Percentiles rank a stretch among this genome's conserved stretches.
Conservation (phyloP, 805 yeast species). For the Huiozyma sinensis region DNA sequence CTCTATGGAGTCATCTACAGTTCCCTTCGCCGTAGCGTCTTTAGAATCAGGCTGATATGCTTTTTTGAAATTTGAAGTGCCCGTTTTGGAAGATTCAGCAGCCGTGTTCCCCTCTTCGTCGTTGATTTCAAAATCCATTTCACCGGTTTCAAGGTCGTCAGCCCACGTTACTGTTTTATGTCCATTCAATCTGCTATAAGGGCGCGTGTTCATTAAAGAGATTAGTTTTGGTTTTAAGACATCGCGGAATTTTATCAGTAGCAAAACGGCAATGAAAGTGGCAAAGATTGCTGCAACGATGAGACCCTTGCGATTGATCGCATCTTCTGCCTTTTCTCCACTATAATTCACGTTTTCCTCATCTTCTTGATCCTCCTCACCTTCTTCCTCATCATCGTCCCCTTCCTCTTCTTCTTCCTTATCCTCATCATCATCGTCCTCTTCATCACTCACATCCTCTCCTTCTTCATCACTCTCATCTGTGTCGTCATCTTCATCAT, state of each 20-base stretch:
- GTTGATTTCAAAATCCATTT: conserved; percentile 14
- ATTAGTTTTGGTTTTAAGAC: too few relatives aligned
- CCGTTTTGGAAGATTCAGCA: neutral
- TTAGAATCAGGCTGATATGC: too few relatives aligned
- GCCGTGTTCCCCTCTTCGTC: neutral
- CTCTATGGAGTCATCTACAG: too few relatives aligned
- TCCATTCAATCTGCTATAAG: conserved; percentile 8
- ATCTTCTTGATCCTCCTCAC: neutral
- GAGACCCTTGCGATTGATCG: neutral
- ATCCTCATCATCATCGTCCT: conserved; percentile 3
- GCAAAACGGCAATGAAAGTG: too few relatives aligned
- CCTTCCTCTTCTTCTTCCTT: conserved; percentile 5
- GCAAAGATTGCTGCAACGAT: too few relatives aligned
- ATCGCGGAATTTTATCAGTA: too few relatives aligned
- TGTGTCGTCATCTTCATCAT: conserved; percentile 37
- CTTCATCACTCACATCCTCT: conserved; percentile 7
- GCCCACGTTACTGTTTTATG: conserved; percentile 32
- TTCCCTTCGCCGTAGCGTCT: too few relatives aligned
- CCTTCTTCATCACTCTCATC: conserved; percentile 34
- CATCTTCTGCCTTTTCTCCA: neutral
- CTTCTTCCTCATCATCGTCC: conserved; percentile 2
- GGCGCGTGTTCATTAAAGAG: neutral
- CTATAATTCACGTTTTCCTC: neutral
- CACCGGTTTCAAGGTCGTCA: conserved; percentile 22
- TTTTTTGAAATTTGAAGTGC: too few relatives aligned